Base-by-base conservation (phyloP, 306 rosid genomes). In the Casuarina cunninghamiana region DNA sequence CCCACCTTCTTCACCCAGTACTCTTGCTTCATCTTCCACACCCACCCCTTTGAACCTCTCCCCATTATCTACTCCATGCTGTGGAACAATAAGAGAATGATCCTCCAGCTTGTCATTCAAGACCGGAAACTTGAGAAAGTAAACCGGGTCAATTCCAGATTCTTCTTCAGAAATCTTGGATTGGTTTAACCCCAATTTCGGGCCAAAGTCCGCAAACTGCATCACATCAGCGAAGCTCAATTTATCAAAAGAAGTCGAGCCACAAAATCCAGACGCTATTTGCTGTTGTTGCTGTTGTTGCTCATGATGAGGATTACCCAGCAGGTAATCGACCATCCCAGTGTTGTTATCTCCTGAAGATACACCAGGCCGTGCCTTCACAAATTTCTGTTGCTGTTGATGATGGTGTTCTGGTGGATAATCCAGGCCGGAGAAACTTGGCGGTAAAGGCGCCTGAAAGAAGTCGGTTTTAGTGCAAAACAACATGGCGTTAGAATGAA, bases 171-270 rank as follows among this genome's bases (percentile, higher is more conserved):
- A 73, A 16, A 54, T 77, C 69, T 83, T 88, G 78, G 79, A 62
- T 74, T 91, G 97, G 77, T 90, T 90, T 21, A 93, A 78, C 45
- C 88, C 92, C 54, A 93, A 48, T 63, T 93, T 93, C 26, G 97
- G 97, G 17, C 98, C 98, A 16, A 93, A 93, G 84, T 93, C 98
- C 5, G 98, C 94, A 50, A 94, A 94, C 86, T 94, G 96, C 98
- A 94, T 91, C 81, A 91, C 97, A 49, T 94, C 98, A 2, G 94
- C 94, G 44, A 94, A 91, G 79, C 90, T 91, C 63, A 91, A 73
- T 43, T 90, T 93, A 54, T 93, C 97, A 26, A 85, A 86, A 55
- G 90, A 85, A 73, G 67, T 67, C 10, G 82, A 39, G 45, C 81
- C 83, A 49, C 85, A 83, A 81, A 87, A 84, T 21, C 88, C 83